A percentile compares a stretch with the other conserved stretches of the same genome.
Evolutionary conservation across 257 asterid genomes (phyloP).

Genomic region (Verbascum thapsus): DNA sequence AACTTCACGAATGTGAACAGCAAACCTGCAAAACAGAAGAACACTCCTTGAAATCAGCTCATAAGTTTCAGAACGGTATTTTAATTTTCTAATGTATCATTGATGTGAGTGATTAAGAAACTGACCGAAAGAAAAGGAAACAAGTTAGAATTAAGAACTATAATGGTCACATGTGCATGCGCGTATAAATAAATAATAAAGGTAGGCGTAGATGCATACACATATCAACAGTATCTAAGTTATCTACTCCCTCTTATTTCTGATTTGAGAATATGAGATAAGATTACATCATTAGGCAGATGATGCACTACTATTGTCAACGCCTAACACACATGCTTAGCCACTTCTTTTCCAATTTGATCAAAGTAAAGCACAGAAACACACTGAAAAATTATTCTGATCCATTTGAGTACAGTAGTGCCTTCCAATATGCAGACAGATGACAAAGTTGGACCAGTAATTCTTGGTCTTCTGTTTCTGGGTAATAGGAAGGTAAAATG

Average conservation of each 20-base stretch:
- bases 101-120: neutral
- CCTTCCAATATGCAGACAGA: too few species aligned
- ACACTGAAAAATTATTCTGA: neutral
- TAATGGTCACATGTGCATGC: neutral
- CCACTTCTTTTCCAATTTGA: neutral
- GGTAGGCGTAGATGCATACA: too few species aligned
- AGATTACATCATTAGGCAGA: neutral
- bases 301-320: neutral
- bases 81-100: neutral
- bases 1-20: conserved; percentile 98
- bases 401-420: too few species aligned
- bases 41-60: neutral
- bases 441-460: too few species aligned
- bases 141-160: neutral
- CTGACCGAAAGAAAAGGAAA: neutral
- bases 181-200: neutral
- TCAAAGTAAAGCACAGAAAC: neutral
- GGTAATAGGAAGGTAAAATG: too few species aligned
- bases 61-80: neutral
- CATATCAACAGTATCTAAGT: neutral
- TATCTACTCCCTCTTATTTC: neutral
- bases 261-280: neutral
- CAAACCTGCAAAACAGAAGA: conserved; percentile 60
- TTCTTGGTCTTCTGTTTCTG: too few species aligned
- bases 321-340: neutral